Evolutionary conservation across 2,329 filamentous ascomycete species (phyloP).

Genomic region (Claviceps sp.): DNA sequence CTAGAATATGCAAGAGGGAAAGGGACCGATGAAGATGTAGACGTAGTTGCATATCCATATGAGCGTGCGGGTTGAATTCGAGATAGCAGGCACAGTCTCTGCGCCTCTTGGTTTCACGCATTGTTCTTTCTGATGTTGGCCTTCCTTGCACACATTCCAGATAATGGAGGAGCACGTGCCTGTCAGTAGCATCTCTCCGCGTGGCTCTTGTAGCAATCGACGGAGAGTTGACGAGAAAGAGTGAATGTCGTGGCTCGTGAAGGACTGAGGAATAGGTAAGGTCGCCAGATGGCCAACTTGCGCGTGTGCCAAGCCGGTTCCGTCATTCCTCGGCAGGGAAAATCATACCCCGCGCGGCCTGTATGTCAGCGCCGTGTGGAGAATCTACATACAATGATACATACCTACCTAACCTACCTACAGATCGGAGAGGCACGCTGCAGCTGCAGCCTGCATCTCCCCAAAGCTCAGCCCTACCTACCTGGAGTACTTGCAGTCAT

Average conservation of each 20-base stretch:
- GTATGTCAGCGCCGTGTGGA: conserved; percentile 1
- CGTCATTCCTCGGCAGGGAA: too few species aligned
- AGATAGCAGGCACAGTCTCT: too few species aligned
- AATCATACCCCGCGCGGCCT: neutral
- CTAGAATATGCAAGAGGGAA: neutral
- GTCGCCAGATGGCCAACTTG: too few species aligned
- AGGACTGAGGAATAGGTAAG: too few species aligned
- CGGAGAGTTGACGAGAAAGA: neutral
- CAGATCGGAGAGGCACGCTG: conserved; percentile 1
- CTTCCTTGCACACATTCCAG: neutral
- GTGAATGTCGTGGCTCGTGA: too few species aligned
- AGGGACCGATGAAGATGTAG: neutral
- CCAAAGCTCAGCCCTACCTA: neutral
- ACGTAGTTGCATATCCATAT: neutral
- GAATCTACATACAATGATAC: neutral
- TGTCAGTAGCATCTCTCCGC: neutral
- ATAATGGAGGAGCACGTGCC: neutral
- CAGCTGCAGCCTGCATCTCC: neutral
- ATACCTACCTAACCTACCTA: too few species aligned
- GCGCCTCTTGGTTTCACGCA: neutral
- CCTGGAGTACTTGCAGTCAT: neutral
- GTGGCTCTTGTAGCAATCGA: neutral
- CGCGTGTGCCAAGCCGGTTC: too few species aligned
- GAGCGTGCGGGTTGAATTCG: neutral
- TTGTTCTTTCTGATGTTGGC: neutral